Conservation (phyloP, 1,284 basidiomycete species). For the Apiotrichum montevideense region DNA sequence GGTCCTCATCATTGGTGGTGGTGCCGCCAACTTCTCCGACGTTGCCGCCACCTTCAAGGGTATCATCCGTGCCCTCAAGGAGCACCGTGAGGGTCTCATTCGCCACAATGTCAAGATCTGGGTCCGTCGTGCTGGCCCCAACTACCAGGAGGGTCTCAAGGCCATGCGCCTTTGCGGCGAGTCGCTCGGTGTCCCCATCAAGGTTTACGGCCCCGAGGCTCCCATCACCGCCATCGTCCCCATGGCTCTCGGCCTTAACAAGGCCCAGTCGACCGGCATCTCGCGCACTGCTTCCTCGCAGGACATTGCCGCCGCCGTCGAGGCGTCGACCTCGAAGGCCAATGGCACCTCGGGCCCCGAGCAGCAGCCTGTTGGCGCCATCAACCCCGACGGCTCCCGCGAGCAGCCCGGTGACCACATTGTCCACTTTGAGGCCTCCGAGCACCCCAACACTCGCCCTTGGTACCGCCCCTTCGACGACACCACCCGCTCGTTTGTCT, state of each 20-base stretch:
- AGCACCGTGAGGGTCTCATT: conserved; percentile 80
- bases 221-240: conserved; percentile 99
- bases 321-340: conserved; percentile 25
- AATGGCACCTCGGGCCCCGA: conserved; percentile 29
- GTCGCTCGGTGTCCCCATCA: conserved; percentile 93
- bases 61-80: conserved; percentile 94
- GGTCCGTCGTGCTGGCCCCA: conserved; percentile 95
- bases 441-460: conserved; percentile 55
- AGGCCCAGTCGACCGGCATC: conserved; percentile 48
- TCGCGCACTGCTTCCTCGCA: conserved; percentile 41
- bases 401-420: conserved; percentile 76
- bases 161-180: conserved; percentile 98
- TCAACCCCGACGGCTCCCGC: conserved; percentile 62
- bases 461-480: conserved; percentile 86
- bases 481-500: conserved; percentile 89
- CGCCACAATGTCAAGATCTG: conserved; percentile 85
- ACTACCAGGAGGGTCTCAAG: conserved; percentile 99
- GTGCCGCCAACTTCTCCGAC: conserved; percentile 98
- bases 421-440: conserved; percentile 63
- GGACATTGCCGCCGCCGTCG: conserved; percentile 37
- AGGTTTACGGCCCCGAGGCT: conserved; percentile 94
- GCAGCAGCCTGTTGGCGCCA: conserved; percentile 56
- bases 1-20: conserved; percentile 98
- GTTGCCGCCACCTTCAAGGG: conserved; percentile 99
- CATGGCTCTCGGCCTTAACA: conserved; percentile 77